A percentile compares a stretch with the other conserved stretches of the same genome.
Evolutionary conservation across 139 green algal species (phyloP).

Genomic region (Eudorina sp.): DNA sequence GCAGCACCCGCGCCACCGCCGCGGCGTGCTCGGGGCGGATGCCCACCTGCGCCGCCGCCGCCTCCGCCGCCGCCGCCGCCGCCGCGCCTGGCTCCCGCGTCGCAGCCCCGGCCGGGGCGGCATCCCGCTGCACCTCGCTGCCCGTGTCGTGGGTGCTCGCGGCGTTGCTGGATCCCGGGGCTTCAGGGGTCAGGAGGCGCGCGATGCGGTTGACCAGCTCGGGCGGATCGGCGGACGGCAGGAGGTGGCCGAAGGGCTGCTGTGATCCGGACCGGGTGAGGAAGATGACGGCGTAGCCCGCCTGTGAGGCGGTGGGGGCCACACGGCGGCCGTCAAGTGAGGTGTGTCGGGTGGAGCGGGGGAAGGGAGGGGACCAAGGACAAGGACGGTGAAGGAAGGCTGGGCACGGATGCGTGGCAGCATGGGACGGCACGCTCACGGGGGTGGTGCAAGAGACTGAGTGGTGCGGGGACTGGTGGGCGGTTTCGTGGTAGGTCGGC

Average conservation of each 20-base stretch:
- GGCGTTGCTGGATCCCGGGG: background rate
- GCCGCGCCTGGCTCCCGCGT: background rate
- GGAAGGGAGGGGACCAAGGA: no score
- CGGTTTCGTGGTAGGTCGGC: no score
- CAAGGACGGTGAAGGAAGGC: no score
- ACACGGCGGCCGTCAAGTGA: no score
- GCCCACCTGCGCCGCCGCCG: background rate
- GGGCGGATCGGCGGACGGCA: constrained; percentile 55
- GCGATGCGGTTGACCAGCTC: constrained; percentile 31
- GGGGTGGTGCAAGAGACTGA: no score
- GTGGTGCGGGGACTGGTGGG: no score
- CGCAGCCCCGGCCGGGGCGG: no score
- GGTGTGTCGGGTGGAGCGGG: no score
- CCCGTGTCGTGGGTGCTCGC: background rate
- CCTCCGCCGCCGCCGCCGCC: background rate
- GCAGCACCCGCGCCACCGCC: constrained; percentile 34
- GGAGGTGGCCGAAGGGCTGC: constrained; percentile 85
- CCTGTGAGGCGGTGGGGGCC: no score
- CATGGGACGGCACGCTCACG: no score
- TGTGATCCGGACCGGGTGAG: constrained; percentile 84
- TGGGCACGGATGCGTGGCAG: no score
- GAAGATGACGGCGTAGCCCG: constrained; percentile 95
- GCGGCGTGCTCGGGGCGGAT: constrained; percentile 25
- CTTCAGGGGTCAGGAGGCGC: background rate
- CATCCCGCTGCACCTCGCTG: background rate